Conservation (phyloP, 2,329 filamentous ascomycete species). For the Aspergillus viridinutans region DNA sequence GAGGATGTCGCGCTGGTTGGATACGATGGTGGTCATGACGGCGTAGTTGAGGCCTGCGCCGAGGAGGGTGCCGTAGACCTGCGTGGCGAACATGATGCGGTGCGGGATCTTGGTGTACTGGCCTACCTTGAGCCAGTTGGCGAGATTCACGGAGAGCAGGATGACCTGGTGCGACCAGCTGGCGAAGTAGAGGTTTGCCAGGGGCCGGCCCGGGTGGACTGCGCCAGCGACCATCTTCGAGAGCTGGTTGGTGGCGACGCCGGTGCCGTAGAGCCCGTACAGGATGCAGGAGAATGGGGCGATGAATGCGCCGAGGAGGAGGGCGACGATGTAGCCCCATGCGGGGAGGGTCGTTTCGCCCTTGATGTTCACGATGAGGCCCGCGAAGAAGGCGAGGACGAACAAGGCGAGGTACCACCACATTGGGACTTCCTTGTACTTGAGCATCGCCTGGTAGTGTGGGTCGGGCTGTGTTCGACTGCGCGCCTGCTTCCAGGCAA, state of each 20-base stretch:
- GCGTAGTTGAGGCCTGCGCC: slow-evolving; percentile 54
- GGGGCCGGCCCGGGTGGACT: slow-evolving; percentile 20
- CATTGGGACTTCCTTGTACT: slow-evolving; percentile 30
- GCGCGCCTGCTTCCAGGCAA: slow-evolving; percentile 19
- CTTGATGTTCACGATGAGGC: slow-evolving; percentile 45
- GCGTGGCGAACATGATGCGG: slow-evolving; percentile 53
- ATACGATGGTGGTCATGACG: slow-evolving; percentile 54
- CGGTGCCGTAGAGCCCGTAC: slow-evolving; percentile 17
- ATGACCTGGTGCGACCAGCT: slow-evolving; percentile 28
- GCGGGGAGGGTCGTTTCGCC: slow-evolving; percentile 46
- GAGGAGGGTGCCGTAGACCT: slow-evolving; percentile 53
- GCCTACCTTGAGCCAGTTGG: slow-evolving; percentile 20
- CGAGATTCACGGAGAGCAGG: slow-evolving; percentile 19
- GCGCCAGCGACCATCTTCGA: slow-evolving; percentile 27
- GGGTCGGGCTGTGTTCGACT: slow-evolving; percentile 15
- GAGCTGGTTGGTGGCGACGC: slow-evolving; percentile 18
- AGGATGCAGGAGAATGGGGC: slow-evolving; percentile 42
- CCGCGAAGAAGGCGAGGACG: slow-evolving; percentile 44
- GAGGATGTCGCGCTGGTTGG: slow-evolving; percentile 47
- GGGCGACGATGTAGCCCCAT: slow-evolving; percentile 48
- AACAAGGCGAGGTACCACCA: slow-evolving; percentile 48
- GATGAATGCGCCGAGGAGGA: slow-evolving; percentile 42
- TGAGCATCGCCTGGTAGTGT: slow-evolving; percentile 22
- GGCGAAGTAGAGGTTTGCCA: slow-evolving; percentile 25
- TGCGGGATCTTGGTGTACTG: slow-evolving; percentile 51